Percentiles rank a stretch among this genome's conserved stretches.
Evolutionary conservation across 1,284 basidiomycete genomes (phyloP).

Genomic region (Sporisorium iseilematis-ciliati): DNA sequence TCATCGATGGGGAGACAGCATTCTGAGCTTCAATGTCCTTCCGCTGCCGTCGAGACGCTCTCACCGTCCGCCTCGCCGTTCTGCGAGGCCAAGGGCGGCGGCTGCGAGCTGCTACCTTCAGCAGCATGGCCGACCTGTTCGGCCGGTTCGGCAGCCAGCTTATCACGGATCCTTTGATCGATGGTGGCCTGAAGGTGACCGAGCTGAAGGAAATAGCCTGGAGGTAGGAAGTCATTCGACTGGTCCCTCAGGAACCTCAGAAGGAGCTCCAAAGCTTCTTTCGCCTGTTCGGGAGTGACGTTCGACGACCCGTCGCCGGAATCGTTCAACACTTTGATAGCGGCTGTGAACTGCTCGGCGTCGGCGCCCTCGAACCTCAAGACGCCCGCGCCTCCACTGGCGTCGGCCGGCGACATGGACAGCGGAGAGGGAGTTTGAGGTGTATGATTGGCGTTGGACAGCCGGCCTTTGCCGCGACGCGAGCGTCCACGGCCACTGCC

Average conservation of each 20-base stretch:
- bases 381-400: conserved; percentile 2
- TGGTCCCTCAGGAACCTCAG: conserved; percentile 48
- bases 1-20: background rate
- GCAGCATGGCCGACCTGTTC: conserved; percentile 3
- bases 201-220: conserved; percentile 36
- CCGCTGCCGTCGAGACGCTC: background rate
- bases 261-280: conserved; percentile 38
- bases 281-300: conserved; percentile 42
- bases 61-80: conserved; percentile 7
- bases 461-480: conserved; percentile 31
- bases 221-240: conserved; percentile 38
- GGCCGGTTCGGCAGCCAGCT: too few species aligned
- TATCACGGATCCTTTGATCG: conserved; percentile 40
- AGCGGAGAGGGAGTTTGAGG: conserved; percentile 46
- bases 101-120: background rate
- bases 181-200: conserved; percentile 48
- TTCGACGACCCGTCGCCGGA: conserved; percentile 21
- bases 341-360: conserved; percentile 21
- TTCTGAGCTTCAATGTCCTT: conserved; percentile 4
- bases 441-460: conserved; percentile 33
- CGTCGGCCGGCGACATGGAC: conserved; percentile 35
- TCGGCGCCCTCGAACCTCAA: conserved; percentile 6
- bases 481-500: conserved; percentile 24
- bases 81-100: conserved; percentile 5
- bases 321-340: conserved; percentile 17